Evolutionary conservation across 306 rosid genomes (phyloP), one percentile per base, ranked within the genome.

Genomic region (Lotus japonicus): DNA sequence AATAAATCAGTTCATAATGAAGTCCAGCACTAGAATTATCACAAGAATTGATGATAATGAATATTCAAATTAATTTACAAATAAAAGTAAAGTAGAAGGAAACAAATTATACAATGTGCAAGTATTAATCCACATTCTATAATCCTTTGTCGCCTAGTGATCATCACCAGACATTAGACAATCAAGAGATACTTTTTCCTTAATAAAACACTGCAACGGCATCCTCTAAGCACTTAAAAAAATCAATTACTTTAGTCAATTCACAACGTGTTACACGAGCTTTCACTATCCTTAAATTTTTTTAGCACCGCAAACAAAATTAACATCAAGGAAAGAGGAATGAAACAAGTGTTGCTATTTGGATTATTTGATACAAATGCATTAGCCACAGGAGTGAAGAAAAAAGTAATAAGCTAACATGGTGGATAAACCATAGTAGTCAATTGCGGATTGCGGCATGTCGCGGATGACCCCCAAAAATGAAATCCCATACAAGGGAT

Each of bases 11-110:
- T 38, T 51, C 15, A 33, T 67, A 11, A 60, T 49, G 44, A 11
- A 45, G 11, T 54, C 43, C 54, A 61, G 46, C 8, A 54, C 26
- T 14, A 15, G 54, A 79, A 61, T 7, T 44, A 74, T 68, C 52
- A 55, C 36, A n/a, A 2, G 11, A 73, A 46, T 54, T 21, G 36
- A 46, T n/a, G n/a, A n/a, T n/a, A n/a, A n/a, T n/a, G n/a, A n/a
- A n/a, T n/a, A n/a, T n/a, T n/a, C n/a, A n/a, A n/a, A n/a, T n/a
- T n/a, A n/a, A n/a, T n/a, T n/a, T n/a, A 19, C 58, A 58, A 46
- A 7, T 11, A 42, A 58, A 69, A 44, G 6, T 14, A 14, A 71
- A 51, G 15, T 58, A 69, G 45, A 54, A 56, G 36, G 23, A 43
- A 66, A 50, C 51, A 19, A 71, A 56, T 8, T 39, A 39, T 28